phyloP scores from a whole-genome alignment of 1,284 basidiomycete species.

The Leccinum pachyderme region DNA sequence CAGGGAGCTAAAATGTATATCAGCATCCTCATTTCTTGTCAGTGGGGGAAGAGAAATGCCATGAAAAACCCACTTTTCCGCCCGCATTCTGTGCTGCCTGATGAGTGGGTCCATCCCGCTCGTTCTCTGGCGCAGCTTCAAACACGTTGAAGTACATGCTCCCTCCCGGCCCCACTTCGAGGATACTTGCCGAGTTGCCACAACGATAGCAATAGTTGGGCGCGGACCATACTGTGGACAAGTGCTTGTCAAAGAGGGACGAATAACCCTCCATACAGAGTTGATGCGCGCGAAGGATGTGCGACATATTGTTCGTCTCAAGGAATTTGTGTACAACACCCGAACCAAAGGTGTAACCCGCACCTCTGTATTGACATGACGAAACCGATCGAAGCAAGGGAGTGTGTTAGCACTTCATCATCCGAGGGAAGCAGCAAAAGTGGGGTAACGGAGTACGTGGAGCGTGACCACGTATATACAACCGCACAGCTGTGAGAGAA shows the following conservation, averaged over 20 bases:
- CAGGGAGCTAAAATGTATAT: conserved; percentile 51
- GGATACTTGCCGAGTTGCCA: conserved; percentile 94
- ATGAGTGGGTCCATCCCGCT: conserved; percentile 76
- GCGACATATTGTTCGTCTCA: conserved; percentile 92
- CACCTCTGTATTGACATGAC: conserved; percentile 61
- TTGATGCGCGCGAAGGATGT: conserved; percentile 97
- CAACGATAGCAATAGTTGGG: conserved; percentile 99
- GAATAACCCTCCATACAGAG: conserved; percentile 99
- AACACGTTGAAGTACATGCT: conserved; percentile 97
- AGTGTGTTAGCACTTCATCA: conserved; percentile 6
- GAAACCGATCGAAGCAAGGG: not conserved
- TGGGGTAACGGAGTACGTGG: conserved; percentile 13
- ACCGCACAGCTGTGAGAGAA: conserved; percentile 13
- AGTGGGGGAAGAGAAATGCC: not conserved
- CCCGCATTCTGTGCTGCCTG: conserved; percentile 67
- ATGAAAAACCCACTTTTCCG: conserved; percentile 53
- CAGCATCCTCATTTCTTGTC: conserved; percentile 5
- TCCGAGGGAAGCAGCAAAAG: conserved; percentile 4
- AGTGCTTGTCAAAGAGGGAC: conserved; percentile 90
- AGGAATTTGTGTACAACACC: conserved; percentile 99
- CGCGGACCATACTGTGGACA: conserved; percentile 98
- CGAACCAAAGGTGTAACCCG: conserved; percentile 98
- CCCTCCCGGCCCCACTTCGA: conserved; percentile 93
- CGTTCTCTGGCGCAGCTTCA: conserved; percentile 98
- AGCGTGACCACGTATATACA: conserved; percentile 14